Conservation (phyloP, 2,329 filamentous ascomycete genomes). For the Cladosporium austrohemisphaericum region DNA sequence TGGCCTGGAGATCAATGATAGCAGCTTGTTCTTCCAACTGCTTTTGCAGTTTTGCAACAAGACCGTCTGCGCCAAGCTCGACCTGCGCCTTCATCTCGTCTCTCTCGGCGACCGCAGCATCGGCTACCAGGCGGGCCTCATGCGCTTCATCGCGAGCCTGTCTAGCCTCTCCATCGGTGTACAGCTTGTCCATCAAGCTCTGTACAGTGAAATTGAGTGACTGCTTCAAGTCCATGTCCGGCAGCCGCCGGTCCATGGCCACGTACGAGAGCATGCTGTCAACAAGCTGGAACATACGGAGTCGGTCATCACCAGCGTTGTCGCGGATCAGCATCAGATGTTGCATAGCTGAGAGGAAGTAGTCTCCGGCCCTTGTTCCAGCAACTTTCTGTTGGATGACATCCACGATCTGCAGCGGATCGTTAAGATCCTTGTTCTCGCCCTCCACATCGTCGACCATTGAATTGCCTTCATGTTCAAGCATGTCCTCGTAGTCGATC, state of each 20-base stretch:
- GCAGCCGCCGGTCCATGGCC: constrained; percentile 91
- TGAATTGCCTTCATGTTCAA: constrained; percentile 85
- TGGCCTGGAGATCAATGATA: constrained; percentile 81
- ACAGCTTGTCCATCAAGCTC: constrained; percentile 87
- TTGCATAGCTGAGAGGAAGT: constrained; percentile 92
- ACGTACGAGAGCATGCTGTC: constrained; percentile 99
- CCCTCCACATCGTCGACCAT: constrained; percentile 83
- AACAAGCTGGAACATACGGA: constrained; percentile 95
- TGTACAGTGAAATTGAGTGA: constrained; percentile 97
- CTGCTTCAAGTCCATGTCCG: constrained; percentile 97
- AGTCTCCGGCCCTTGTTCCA: constrained; percentile 84
- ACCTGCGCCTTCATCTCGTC: constrained; percentile 90
- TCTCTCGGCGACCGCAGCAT: constrained; percentile 91
- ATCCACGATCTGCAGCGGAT: constrained; percentile 89
- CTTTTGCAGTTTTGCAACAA: constrained; percentile 88
- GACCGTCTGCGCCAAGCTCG: constrained; percentile 85
- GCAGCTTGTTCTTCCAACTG: constrained; percentile 89
- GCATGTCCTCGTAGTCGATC: constrained; percentile 96
- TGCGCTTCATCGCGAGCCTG: constrained; percentile 88
- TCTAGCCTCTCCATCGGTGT: constrained; percentile 91
- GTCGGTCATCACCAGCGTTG: constrained; percentile 83
- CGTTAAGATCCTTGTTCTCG: constrained; percentile 85
- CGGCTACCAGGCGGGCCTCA: constrained; percentile 86
- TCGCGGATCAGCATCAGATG: constrained; percentile 90
- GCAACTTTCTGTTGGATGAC: constrained; percentile 82